Percentiles rank a stretch among this genome's conserved stretches.
Conservation (phyloP, 2,329 filamentous ascomycete genomes). For the Arachnomyces sp. region DNA sequence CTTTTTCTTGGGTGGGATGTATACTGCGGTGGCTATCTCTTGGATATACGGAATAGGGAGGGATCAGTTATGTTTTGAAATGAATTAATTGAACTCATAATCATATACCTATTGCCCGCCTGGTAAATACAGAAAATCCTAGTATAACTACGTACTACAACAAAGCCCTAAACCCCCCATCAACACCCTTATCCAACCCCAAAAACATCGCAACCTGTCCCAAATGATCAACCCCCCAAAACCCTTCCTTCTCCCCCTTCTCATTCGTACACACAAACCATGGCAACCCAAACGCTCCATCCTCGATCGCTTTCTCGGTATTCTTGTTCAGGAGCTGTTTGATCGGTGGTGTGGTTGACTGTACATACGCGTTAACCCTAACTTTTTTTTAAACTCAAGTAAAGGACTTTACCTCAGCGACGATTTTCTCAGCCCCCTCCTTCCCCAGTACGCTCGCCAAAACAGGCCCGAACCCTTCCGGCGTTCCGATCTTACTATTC, state of each 20-base stretch:
- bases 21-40: too few relatives aligned
- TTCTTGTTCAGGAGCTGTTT: slow-evolving; percentile 44
- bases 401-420: slow-evolving; percentile 31
- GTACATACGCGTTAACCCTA: slow-evolving; percentile 6
- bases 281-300: slow-evolving; percentile 55
- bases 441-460: slow-evolving; percentile 42
- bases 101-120: too few relatives aligned
- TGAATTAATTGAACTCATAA: too few relatives aligned
- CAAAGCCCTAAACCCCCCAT: slow-evolving; percentile 23
- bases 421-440: slow-evolving; percentile 33
- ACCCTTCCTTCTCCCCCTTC: slow-evolving; percentile 47
- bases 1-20: too few relatives aligned
- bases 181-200: slow-evolving; percentile 36
- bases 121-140: too few relatives aligned
- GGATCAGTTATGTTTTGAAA: too few relatives aligned
- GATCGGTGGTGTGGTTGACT: slow-evolving; percentile 28
- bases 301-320: slow-evolving; percentile 44
- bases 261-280: slow-evolving; percentile 52
- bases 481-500: slow-evolving; percentile 36
- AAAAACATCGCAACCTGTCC: slow-evolving; percentile 48
- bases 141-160: slow-evolving; percentile 14
- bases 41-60: too few relatives aligned
- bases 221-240: slow-evolving; percentile 56
- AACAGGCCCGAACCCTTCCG: slow-evolving; percentile 38
- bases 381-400: slow-evolving; percentile 2